Percentiles rank a stretch among this genome's conserved stretches.
phyloP scores from a whole-genome alignment of 2,329 filamentous ascomycete species.

The Colletotrichum sp. region DNA sequence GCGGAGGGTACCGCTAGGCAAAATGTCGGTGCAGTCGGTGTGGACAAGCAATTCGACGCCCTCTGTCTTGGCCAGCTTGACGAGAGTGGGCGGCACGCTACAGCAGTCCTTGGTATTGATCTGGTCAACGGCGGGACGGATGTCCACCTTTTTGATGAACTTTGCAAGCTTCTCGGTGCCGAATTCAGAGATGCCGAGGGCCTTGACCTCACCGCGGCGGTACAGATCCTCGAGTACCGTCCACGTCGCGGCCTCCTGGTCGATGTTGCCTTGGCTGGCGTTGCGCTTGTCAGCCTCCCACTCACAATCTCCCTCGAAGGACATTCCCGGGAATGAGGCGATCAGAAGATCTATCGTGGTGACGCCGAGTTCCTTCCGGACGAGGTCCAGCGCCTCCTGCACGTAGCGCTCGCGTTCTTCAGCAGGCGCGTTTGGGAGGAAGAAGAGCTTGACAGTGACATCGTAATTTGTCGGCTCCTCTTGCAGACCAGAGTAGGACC shows the following conservation, averaged over 20 bases:
- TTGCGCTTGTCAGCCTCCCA: constrained; percentile 72
- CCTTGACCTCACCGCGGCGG: constrained; percentile 71
- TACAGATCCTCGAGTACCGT: constrained; percentile 77
- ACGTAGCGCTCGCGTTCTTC: constrained; percentile 73
- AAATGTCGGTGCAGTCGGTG: constrained; percentile 90
- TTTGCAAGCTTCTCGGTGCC: constrained; percentile 81
- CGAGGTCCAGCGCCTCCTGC: constrained; percentile 78
- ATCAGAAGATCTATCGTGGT: constrained; percentile 85
- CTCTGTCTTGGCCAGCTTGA: constrained; percentile 81
- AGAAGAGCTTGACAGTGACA: constrained; percentile 95
- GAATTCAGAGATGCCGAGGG: constrained; percentile 89
- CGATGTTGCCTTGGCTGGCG: constrained; percentile 66
- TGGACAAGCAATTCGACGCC: constrained; percentile 90
- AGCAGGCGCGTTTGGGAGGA: constrained; percentile 74
- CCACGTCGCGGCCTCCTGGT: constrained; percentile 73
- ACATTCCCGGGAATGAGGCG: constrained; percentile 89
- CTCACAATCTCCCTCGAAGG: constrained; percentile 92
- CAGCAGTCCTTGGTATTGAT: constrained; percentile 97
- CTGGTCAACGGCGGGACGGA: constrained; percentile 87
- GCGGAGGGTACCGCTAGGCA: constrained; percentile 83
- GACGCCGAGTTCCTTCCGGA: constrained; percentile 80
- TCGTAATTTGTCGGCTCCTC: constrained; percentile 90
- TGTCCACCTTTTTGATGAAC: constrained; percentile 73
- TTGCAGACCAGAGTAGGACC: constrained; percentile 70
- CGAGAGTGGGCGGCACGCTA: constrained; percentile 87